Evolutionary conservation across 1,139 yeast species (phyloP).

Genomic region (Suhomyces panamericanus): DNA sequence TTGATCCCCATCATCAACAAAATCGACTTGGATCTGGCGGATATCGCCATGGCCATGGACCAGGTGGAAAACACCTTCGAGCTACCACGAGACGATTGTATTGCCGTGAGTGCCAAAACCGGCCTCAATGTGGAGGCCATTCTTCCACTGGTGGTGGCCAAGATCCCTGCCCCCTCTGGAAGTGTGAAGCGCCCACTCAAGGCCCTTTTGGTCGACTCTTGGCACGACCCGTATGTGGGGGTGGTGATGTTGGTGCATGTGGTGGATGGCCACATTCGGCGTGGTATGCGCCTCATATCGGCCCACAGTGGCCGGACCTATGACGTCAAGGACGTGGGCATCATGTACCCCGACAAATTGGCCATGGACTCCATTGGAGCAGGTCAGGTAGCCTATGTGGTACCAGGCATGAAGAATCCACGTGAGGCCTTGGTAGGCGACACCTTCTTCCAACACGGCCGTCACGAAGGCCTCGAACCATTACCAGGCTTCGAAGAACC

Average conservation of each 20-base stretch:
- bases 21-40: constrained; percentile 87
- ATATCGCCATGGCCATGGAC: constrained; percentile 74
- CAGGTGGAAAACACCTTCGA: constrained; percentile 87
- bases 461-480: constrained; percentile 62
- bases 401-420: constrained; percentile 91
- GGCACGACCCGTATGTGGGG: constrained; percentile 94
- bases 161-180: constrained; percentile 74
- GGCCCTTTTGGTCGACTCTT: constrained; percentile 86
- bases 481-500: constrained; percentile 95
- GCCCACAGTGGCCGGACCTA: constrained; percentile 76
- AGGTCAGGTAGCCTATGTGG: constrained; percentile 92
- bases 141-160: constrained; percentile 75
- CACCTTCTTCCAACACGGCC: constrained; percentile 73
- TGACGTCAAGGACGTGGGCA: constrained; percentile 90
- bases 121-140: constrained; percentile 76
- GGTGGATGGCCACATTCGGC: constrained; percentile 75
- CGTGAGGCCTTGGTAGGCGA: constrained; percentile 90
- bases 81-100: constrained; percentile 68
- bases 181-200: constrained; percentile 56
- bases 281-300: constrained; percentile 73
- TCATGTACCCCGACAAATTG: constrained; percentile 87
- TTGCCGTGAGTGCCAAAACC: constrained; percentile 90
- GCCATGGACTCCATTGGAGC: constrained; percentile 65
- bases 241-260: constrained; percentile 86
- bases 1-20: constrained; percentile 89